Conservation (phyloP, 257 asterid species). For the Linderniella brevidens region DNA sequence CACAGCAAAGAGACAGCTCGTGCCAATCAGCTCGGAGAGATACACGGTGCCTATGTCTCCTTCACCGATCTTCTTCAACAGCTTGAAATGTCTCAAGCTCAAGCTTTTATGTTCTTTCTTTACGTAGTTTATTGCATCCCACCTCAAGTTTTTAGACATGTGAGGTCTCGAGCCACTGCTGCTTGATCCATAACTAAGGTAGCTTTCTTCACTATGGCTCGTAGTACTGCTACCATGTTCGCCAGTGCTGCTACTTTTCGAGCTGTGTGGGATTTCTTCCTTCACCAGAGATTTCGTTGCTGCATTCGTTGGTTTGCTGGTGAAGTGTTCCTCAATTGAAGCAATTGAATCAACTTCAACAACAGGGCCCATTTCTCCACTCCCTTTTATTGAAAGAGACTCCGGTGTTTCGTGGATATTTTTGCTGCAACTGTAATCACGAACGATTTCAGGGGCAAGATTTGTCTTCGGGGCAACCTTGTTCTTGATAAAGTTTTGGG, state of each 20-base stretch:
- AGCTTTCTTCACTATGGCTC: conserved; percentile 66
- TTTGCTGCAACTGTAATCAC: conserved; percentile 34
- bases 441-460: conserved; percentile 19
- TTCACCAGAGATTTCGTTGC: conserved; percentile 42
- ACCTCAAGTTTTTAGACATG: conserved; percentile 72
- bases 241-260: conserved; percentile 62
- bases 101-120: conserved; percentile 49
- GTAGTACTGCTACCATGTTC: conserved; percentile 65
- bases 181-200: conserved; percentile 34
- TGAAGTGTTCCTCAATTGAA: too few relatives aligned
- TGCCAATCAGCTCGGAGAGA: conserved; percentile 60
- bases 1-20: conserved; percentile 54
- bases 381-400: too few relatives aligned
- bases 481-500: conserved; percentile 30
- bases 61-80: conserved; percentile 63
- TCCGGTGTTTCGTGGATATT: too few relatives aligned
- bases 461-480: conserved; percentile 14
- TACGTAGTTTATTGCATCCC: conserved; percentile 64
- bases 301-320: too few relatives aligned
- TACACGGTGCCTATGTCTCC: conserved; percentile 78
- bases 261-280: conserved; percentile 59
- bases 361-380: too few relatives aligned
- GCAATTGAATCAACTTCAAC: too few relatives aligned
- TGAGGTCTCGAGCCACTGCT: conserved; percentile 61
- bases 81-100: conserved; percentile 50